Evolutionary conservation across 352 stramenopile genomes (phyloP), one percentile per base, ranked within the genome.

Genomic region (Globisporangium splendens): DNA sequence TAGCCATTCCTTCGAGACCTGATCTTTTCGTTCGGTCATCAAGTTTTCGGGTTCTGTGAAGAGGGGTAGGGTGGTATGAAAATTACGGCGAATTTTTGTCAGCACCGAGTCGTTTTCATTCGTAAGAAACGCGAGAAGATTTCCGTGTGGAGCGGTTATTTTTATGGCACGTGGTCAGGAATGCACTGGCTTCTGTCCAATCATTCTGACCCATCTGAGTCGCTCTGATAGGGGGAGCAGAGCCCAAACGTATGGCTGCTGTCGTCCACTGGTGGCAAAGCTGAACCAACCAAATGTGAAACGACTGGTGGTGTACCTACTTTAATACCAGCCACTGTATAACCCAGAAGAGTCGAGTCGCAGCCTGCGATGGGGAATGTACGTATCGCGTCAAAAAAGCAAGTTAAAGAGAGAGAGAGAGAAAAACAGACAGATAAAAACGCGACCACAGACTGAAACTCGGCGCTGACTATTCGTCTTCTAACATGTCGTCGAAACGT

Each of bases 131-230:
- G 8, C 17, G 20, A 4, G 50, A 60, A 31, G 18, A 22, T 60
- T 60, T 24, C 14, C 6, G 22, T 35, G 54, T n/a, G 2, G 46
- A 52, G 39, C n/a, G 21, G 28, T 33, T 20, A 44, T 46, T 51
- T 51, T 44, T 44, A 44, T 7, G 17, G 28, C 5, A 35, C 28
- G 5, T 35, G 28, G 28, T 21, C 38, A 8, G 7, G 21, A 56
- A 47, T 47, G 20, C 50, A 24, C 48, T 54, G 24, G 48, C 48
- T 54, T 42, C 35, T 56, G 50, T 47, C 50, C 53, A 59, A 41
- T 51, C 44, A 35, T 59, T 52, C n/a, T 28, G 20, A 59, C 53
- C 54, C 54, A 53, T 60, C 43, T 60, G 54, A 60, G 54, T 60
- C 44, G 39, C 39, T 44, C 39, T 35, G 28, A 35, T 35, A 11